Evolutionary conservation across 352 stramenopile genomes (phyloP).

Genomic region (Globisporangium okanoganense): DNA sequence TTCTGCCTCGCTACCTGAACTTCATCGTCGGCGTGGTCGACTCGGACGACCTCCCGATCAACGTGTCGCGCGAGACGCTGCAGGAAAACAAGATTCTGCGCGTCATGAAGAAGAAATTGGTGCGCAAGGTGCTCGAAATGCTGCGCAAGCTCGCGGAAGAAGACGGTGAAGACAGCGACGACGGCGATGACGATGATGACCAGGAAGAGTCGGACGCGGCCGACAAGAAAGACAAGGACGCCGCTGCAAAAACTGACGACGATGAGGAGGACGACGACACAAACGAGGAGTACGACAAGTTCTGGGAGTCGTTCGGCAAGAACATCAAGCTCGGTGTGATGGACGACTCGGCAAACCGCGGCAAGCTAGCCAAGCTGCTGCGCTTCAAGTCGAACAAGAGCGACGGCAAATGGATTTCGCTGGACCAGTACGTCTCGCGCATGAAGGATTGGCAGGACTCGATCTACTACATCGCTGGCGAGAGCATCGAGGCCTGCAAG

Average conservation of each 20-base stretch:
- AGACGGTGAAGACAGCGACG: constrained; percentile 80
- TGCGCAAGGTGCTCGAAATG: constrained; percentile 99
- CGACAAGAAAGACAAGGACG: constrained; percentile 67
- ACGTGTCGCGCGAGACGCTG: constrained; percentile 98
- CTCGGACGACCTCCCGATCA: constrained; percentile 98
- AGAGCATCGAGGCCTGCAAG: constrained; percentile 90
- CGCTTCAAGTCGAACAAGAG: constrained; percentile 96
- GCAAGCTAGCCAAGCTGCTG: constrained; percentile 96
- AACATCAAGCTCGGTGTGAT: constrained; percentile 99
- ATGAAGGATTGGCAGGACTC: constrained; percentile 99
- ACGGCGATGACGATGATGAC: constrained; percentile 51
- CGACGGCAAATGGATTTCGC: constrained; percentile 88
- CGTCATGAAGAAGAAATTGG: constrained; percentile 99
- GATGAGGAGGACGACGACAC: constrained; percentile 58
- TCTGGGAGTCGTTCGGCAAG: constrained; percentile 98
- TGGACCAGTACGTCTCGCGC: constrained; percentile 96
- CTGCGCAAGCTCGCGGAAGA: constrained; percentile 92
- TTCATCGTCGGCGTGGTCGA: constrained; percentile 99
- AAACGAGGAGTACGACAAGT: constrained; percentile 94
- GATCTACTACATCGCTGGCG: constrained; percentile 98
- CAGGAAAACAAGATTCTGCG: constrained; percentile 99
- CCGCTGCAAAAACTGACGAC: constrained; percentile 54
- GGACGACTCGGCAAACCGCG: constrained; percentile 94
- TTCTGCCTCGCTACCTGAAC: constrained; percentile 98
- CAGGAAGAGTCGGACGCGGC: constrained; percentile 45